Percentiles rank a stretch among this genome's conserved stretches.
phyloP scores from a whole-genome alignment of 805 yeast genomes.

The Huiozyma naganishii region DNA sequence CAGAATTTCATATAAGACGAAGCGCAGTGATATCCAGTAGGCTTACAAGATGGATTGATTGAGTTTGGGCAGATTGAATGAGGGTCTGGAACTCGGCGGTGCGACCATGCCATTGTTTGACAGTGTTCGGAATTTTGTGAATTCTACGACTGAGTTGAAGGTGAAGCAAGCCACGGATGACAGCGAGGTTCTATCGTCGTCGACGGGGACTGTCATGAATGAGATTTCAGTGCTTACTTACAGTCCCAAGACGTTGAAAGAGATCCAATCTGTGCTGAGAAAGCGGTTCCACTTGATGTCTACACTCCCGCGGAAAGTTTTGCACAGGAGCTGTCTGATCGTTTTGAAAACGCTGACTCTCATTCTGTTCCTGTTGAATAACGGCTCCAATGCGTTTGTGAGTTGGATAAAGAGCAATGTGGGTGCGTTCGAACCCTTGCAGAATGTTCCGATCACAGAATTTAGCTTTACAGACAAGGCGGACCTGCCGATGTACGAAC shows the following conservation, averaged over 20 bases:
- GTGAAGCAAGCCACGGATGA: constrained; percentile 38
- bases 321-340: constrained; percentile 29
- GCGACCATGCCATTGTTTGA: constrained; percentile 20
- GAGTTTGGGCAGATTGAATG: too few species aligned
- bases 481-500: constrained; percentile 28
- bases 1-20: neutral
- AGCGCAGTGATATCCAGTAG: neutral
- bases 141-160: constrained; percentile 28
- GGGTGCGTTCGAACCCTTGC: constrained; percentile 27
- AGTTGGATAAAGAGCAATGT: constrained; percentile 34
- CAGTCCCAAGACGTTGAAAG: constrained; percentile 29
- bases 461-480: constrained; percentile 8
- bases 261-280: constrained; percentile 31
- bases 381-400: constrained; percentile 43
- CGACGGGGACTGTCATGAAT: constrained; percentile 44
- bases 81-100: neutral
- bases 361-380: constrained; percentile 39
- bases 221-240: constrained; percentile 40
- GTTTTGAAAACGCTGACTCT: constrained; percentile 44
- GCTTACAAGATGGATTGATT: too few species aligned
- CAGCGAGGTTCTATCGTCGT: constrained; percentile 40
- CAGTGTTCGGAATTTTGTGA: constrained; percentile 24
- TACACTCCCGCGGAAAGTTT: constrained; percentile 5
- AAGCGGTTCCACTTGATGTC: constrained; percentile 28
- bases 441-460: constrained; percentile 11